Conservation (phyloP, 495 filamentous ascomycete genomes). For the Xylaria curta region DNA sequence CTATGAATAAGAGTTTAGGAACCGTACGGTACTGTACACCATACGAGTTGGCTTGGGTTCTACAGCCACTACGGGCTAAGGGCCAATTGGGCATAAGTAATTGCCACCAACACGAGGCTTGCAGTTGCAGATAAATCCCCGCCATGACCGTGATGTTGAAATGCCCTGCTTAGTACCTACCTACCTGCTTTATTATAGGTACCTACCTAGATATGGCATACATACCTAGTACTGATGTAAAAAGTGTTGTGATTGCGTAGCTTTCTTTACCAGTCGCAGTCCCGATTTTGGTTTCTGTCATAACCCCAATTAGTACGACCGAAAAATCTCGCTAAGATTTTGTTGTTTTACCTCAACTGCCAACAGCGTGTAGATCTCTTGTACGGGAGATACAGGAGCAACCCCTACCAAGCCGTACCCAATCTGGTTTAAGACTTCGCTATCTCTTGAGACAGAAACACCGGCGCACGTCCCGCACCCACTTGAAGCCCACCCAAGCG, state of each 20-base stretch:
- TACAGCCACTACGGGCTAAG: not conserved
- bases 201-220: not conserved
- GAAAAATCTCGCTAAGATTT: conserved; percentile 1
- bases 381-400: conserved; percentile 8
- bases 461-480: conserved; percentile 24
- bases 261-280: not conserved
- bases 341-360: conserved; percentile 12
- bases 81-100: conserved; percentile 8
- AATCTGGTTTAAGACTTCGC: conserved; percentile 15
- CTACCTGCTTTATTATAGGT: not conserved
- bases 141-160: conserved; percentile 1
- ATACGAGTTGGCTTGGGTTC: conserved; percentile 3
- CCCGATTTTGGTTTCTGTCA: not conserved
- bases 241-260: not conserved
- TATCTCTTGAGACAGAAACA: conserved; percentile 17
- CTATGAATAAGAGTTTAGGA: not conserved
- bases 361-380: not conserved
- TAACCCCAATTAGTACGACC: not conserved
- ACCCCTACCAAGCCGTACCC: not conserved
- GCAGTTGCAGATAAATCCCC: conserved; percentile 6
- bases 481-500: conserved; percentile 13
- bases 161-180: not conserved
- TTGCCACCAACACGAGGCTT: conserved; percentile 1
- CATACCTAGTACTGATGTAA: not conserved
- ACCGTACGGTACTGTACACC: not conserved